Conservation (phyloP, 129 eudicot species). For the Saussurea involucrata region DNA sequence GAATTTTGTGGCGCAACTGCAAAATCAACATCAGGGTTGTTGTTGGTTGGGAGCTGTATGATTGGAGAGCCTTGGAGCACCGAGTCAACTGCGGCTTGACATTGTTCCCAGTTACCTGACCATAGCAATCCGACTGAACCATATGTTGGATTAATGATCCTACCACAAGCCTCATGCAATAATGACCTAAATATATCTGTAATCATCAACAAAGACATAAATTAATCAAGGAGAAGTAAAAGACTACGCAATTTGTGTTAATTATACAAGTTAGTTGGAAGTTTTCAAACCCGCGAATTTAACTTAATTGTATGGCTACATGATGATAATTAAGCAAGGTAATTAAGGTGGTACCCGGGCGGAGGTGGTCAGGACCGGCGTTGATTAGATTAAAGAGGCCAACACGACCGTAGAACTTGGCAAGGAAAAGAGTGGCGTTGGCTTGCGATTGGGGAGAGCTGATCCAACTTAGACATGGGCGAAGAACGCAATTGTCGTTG, state of each 20-base stretch:
- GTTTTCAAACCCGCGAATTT: not conserved
- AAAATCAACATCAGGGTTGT: not conserved
- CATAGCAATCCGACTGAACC: constrained; percentile 58
- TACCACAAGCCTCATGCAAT: constrained; percentile 65
- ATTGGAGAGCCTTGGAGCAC: constrained; percentile 57
- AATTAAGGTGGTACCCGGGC: constrained; percentile 28
- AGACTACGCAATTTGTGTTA: too few relatives aligned
- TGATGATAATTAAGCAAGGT: not conserved
- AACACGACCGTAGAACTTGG: constrained; percentile 57
- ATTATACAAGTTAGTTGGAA: not conserved
- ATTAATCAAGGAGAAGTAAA: not conserved
- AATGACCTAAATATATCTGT: constrained; percentile 46
- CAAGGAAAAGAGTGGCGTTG: constrained; percentile 56
- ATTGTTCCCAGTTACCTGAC: constrained; percentile 58
- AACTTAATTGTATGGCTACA: not conserved
- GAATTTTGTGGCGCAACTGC: constrained; percentile 9
- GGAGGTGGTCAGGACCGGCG: constrained; percentile 43
- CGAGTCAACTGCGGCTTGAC: constrained; percentile 59
- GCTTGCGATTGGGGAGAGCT: constrained; percentile 46
- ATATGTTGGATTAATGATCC: constrained; percentile 57
- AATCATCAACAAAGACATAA: not conserved
- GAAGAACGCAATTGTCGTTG: constrained; percentile 34
- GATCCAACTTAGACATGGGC: constrained; percentile 52
- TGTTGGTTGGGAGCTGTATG: constrained; percentile 19
- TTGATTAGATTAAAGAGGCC: constrained; percentile 53